phyloP scores from a whole-genome alignment of 2,329 filamentous ascomycete genomes.

The Aspergillus persii region DNA sequence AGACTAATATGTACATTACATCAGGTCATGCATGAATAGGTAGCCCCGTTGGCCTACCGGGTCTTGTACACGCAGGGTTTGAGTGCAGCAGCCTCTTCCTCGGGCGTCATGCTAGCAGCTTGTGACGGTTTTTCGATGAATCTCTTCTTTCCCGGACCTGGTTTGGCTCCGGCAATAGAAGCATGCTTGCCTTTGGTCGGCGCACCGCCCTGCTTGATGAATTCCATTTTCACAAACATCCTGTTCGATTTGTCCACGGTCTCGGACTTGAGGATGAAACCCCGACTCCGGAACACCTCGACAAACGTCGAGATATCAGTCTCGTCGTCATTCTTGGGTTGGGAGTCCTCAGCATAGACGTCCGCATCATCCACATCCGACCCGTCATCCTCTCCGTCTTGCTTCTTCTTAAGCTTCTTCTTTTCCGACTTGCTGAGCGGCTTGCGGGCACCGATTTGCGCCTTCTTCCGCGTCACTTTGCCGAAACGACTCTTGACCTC shows the following conservation, averaged over 20 bases:
- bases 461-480: conserved; percentile 49
- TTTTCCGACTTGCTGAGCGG: conserved; percentile 41
- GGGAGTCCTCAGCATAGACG: conserved; percentile 49
- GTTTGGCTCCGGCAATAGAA: conserved; percentile 31
- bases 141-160: conserved; percentile 44
- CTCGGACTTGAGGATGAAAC: conserved; percentile 77
- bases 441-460: conserved; percentile 38
- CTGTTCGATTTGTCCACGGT: conserved; percentile 81
- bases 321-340: conserved; percentile 61
- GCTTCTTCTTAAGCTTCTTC: conserved; percentile 47
- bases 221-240: conserved; percentile 98
- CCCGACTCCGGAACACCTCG: conserved; percentile 73
- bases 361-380: conserved; percentile 50
- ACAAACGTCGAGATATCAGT: conserved; percentile 88
- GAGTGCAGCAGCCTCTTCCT: conserved; percentile 67
- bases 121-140: conserved; percentile 58
- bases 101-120: conserved; percentile 54
- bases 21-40: not conserved
- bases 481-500: conserved; percentile 95
- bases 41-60: conserved; percentile 50
- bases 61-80: conserved; percentile 98
- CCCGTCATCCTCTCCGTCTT: conserved; percentile 47
- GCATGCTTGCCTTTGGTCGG: conserved; percentile 73
- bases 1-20: not conserved
- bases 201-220: conserved; percentile 72